phyloP scores from a whole-genome alignment of 2,329 filamentous ascomycete species.

The Colletotrichum coccodes region DNA sequence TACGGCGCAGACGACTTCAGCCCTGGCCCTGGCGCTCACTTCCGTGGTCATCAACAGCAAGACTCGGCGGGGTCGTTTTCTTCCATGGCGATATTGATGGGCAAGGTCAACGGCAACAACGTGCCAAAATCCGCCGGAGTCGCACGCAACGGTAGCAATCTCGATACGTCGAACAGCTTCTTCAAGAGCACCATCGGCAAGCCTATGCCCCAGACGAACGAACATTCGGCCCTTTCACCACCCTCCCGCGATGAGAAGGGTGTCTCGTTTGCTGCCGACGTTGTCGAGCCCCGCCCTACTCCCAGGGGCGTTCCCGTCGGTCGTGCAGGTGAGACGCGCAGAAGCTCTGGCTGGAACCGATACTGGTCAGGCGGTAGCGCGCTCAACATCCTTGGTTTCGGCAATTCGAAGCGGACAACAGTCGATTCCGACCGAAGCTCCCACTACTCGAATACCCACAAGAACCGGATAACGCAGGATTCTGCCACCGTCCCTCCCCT shows the following conservation, averaged over 20 bases:
- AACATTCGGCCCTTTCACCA: slow-evolving; percentile 40
- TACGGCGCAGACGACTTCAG: slow-evolving; percentile 52
- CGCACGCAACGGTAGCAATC: slow-evolving; percentile 59
- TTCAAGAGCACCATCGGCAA: slow-evolving; percentile 72
- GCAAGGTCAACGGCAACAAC: slow-evolving; percentile 44
- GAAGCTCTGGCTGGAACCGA: slow-evolving; percentile 80
- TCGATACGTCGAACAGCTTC: slow-evolving; percentile 62
- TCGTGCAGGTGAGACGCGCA: slow-evolving; percentile 57
- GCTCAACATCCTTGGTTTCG: slow-evolving; percentile 72
- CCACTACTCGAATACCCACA: slow-evolving; percentile 57
- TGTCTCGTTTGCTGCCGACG: slow-evolving; percentile 48
- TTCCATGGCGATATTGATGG: slow-evolving; percentile 74
- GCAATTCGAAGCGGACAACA: slow-evolving; percentile 59
- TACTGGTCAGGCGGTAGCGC: slow-evolving; percentile 82
- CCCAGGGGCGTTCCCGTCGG: slow-evolving; percentile 41
- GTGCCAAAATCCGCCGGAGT: slow-evolving; percentile 42
- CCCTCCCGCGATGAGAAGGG: slow-evolving; percentile 47
- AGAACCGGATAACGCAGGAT: slow-evolving; percentile 66
- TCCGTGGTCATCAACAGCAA: slow-evolving; percentile 62
- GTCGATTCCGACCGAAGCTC: slow-evolving; percentile 66
- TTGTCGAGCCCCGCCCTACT: slow-evolving; percentile 48
- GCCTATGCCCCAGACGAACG: slow-evolving; percentile 61
- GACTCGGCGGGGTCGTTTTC: slow-evolving; percentile 68
- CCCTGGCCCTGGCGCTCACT: slow-evolving; percentile 40
- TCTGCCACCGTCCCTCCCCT: slow-evolving; percentile 78